Evolutionary conservation across 148 eudicot genomes (phyloP).

Genomic region (Talinum fruticosum): DNA sequence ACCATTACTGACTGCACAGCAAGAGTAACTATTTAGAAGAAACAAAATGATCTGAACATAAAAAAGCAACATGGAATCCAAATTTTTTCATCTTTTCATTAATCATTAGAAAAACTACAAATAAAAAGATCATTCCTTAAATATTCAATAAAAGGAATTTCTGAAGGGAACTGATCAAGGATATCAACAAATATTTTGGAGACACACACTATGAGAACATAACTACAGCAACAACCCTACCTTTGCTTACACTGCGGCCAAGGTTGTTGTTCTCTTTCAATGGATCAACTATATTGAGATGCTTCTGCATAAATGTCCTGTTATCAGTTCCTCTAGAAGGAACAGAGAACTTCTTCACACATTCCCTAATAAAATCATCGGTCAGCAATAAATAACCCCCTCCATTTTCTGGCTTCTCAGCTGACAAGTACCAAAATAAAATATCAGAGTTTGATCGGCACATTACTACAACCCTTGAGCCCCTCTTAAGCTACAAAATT

Average conservation of each 20-base stretch:
- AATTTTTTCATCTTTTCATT: not conserved
- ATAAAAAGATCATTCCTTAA: not conserved
- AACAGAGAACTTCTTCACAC: constrained; percentile 58
- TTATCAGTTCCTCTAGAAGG: constrained; percentile 55
- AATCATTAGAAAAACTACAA: not conserved
- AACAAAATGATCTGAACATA: no score
- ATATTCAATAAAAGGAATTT: not conserved
- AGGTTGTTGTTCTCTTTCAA: constrained; percentile 85
- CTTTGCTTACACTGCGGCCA: constrained; percentile 95
- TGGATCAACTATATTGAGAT: constrained; percentile 93
- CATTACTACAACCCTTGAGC: not conserved
- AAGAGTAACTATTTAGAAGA: not conserved
- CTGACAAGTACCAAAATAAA: constrained; percentile 33
- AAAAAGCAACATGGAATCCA: not conserved
- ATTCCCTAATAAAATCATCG: constrained; percentile 58
- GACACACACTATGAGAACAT: not conserved
- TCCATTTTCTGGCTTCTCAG: constrained; percentile 60
- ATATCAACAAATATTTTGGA: not conserved
- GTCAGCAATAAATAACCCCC: constrained; percentile 50
- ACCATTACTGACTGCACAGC: not conserved
- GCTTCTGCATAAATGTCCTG: constrained; percentile 49
- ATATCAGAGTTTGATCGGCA: constrained; percentile 9
- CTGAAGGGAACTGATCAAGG: not conserved
- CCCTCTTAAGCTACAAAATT: not conserved
- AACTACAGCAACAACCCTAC: constrained; percentile 32